Percentiles rank a stretch among this genome's conserved stretches.
phyloP scores from a whole-genome alignment of 306 rosid genomes.

The Lathyrus tuberosus region DNA sequence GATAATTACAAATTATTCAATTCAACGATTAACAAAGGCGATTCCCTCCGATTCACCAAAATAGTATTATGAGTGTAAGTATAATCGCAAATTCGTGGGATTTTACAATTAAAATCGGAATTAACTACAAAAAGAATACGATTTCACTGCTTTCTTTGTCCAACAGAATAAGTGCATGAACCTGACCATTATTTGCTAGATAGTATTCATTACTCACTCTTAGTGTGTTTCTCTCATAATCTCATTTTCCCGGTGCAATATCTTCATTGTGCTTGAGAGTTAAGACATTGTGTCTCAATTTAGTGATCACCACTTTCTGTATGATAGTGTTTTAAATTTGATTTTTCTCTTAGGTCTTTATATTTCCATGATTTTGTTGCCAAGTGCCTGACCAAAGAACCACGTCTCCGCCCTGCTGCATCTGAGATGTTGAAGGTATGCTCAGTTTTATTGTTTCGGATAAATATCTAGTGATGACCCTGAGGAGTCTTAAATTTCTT shows the following conservation, averaged over 20 bases:
- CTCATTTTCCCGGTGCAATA: slow-evolving; percentile 10
- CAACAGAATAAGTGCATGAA: slow-evolving; percentile 23
- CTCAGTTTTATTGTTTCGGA: slow-evolving; percentile 24
- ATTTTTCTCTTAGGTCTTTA: slow-evolving; percentile 72
- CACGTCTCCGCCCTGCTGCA: slow-evolving; percentile 93
- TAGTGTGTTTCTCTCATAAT: slow-evolving; percentile 11
- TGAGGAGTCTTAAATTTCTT: slow-evolving; percentile 24
- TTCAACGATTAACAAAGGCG: too few relatives aligned
- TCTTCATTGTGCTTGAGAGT: slow-evolving; percentile 21
- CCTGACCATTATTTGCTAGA: not conserved
- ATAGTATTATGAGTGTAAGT: too few relatives aligned
- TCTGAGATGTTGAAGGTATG: slow-evolving; percentile 96
- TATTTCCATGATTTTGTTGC: slow-evolving; percentile 98
- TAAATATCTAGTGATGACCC: slow-evolving; percentile 13
- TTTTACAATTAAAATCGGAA: too few relatives aligned
- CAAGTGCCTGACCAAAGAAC: slow-evolving; percentile 92
- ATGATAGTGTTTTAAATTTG: slow-evolving; percentile 19
- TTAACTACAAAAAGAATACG: not conserved
- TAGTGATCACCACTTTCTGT: slow-evolving; percentile 7
- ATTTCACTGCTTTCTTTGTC: slow-evolving; percentile 15
- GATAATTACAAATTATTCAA: too few relatives aligned
- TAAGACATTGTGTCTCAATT: slow-evolving; percentile 3
- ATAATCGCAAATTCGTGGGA: too few relatives aligned
- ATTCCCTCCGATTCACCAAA: too few relatives aligned
- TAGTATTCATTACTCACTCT: slow-evolving; percentile 10